Percentiles rank a stretch among this genome's conserved stretches.
phyloP scores from a whole-genome alignment of 1,139 yeast genomes.

The Zhuliangozyma blackwelliae region DNA sequence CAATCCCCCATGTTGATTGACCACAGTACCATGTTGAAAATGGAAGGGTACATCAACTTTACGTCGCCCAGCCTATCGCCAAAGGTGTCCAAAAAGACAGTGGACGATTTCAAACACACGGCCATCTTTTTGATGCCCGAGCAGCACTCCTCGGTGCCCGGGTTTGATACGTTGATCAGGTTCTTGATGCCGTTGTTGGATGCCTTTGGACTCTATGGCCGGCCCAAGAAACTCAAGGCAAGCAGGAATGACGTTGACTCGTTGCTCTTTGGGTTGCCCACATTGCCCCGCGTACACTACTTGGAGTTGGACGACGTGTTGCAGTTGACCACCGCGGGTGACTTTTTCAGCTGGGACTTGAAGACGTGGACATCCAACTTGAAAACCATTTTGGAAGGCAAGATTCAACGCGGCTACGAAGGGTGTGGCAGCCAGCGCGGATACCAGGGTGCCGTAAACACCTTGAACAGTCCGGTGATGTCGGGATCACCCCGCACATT shows the following conservation, averaged over 20 bases:
- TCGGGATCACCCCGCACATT: conserved; percentile 9
- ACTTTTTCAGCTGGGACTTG: conserved; percentile 53
- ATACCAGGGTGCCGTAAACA: conserved; percentile 51
- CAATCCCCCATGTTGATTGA: conserved; percentile 76
- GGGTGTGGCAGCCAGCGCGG: conserved; percentile 79
- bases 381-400: conserved; percentile 59
- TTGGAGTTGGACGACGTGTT: conserved; percentile 38
- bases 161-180: conserved; percentile 88
- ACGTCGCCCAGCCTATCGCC: conserved; percentile 36
- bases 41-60: conserved; percentile 78
- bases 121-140: conserved; percentile 95
- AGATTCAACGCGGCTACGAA: conserved; percentile 68
- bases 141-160: conserved; percentile 87
- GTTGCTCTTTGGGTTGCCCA: conserved; percentile 85
- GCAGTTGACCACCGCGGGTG: conserved; percentile 17
- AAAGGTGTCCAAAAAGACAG: conserved; percentile 37
- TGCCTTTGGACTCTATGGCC: conserved; percentile 82
- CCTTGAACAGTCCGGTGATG: conserved; percentile 33
- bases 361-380: conserved; percentile 66
- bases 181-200: conserved; percentile 83
- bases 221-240: conserved; percentile 86
- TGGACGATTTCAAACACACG: conserved; percentile 63
- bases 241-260: conserved; percentile 79
- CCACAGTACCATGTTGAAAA: conserved; percentile 79
- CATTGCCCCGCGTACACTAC: conserved; percentile 83